Evolutionary conservation across 768 basidiomycete genomes (phyloP), one percentile per base, ranked within the genome.

Genomic region (Rhodotorula toruloides): DNA sequence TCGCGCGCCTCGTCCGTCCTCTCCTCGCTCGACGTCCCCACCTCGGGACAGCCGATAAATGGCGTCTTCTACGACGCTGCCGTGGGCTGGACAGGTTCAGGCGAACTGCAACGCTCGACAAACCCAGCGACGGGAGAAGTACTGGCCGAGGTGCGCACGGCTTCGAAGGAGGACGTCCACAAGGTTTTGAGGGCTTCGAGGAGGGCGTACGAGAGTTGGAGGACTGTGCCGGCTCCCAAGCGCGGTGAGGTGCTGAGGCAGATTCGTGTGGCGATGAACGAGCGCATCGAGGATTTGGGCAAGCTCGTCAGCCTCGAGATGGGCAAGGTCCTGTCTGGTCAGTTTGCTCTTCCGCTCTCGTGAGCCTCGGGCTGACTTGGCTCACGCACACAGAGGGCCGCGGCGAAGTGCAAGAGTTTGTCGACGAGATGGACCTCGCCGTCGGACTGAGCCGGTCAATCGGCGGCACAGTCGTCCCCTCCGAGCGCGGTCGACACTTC

Each of bases 71-170:
- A 67, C 59, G 42, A 54, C 34, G 21, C 31, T 25, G 14, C 11
- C 5, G 13, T 19, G 21, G 50, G 60, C 32, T 67, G 66, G 66
- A 42, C 43, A 39, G 66, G 66, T 9, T 57, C 50, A 3, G 66
- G 66, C 12, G 86, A 87, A 58, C 61, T 88, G 9, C 74, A 88
- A 25, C 79, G 83, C 71, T 89, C 87, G 57, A 75, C 83, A 25
- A 94, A 91, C 76, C 91, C 91, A 21, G 84, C 90, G 14, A 94
- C 91, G 22, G 91, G 91, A 5, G 91, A 94, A 75, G 79, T 86
- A 22, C 79, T 97, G 43, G 92, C 87, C 43, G 27, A 37, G 40
- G 57, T 61, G 16, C 66, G 34, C 14, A 67, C 87, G 84, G 87
- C 88, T 1, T 84, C 86, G 14, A 84, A 85, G 14, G 78, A 82